A percentile compares a stretch with the other conserved stretches of the same genome.
These are phyloP conservation scores for Thalassiosira profunda DNA, from an alignment of 108 stramenopile species.

Conservation along the genomic window DNA sequence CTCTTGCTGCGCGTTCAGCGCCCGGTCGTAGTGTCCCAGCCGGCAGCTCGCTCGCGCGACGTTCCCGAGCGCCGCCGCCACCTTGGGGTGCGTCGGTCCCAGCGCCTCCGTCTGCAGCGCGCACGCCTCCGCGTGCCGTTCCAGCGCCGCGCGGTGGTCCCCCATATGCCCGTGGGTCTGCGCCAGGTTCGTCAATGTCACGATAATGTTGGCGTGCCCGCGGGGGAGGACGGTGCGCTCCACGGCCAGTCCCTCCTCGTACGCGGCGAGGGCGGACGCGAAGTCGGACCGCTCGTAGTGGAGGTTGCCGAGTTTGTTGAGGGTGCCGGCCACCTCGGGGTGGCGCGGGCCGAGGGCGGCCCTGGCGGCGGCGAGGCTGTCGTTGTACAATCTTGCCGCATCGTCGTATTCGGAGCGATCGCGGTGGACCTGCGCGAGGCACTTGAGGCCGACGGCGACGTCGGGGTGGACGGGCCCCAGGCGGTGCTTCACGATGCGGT, in stretches of 20 bases:
- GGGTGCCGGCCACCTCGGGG: conserved; percentile 69
- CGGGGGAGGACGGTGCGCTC: conserved; percentile 49
- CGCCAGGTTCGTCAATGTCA: conserved; percentile 73
- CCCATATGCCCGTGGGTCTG: conserved; percentile 69
- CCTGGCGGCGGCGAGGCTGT: conserved; percentile 37
- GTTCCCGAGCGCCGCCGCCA: conserved; percentile 57
- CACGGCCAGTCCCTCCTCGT: conserved; percentile 63
- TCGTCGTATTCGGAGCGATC: conserved; percentile 44
- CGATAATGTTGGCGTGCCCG: conserved; percentile 66
- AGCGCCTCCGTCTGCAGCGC: conserved; percentile 31
- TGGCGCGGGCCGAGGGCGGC: conserved; percentile 46
- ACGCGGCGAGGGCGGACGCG: conserved; percentile 57
- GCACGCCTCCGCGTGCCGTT: conserved; percentile 44
- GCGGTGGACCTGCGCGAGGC: conserved; percentile 71
- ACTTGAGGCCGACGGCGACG: conserved; percentile 62
- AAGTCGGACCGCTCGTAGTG: conserved; percentile 64
- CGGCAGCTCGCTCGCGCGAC: conserved; percentile 64
- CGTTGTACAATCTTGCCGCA: conserved; percentile 42
- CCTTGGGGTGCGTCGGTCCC: conserved; percentile 36
- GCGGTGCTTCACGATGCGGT: conserved; percentile 38
- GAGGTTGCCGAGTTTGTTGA: conserved; percentile 81
- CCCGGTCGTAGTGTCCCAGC: conserved; percentile 31
- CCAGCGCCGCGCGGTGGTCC: conserved; percentile 55
- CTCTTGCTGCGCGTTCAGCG: conserved; percentile 70
- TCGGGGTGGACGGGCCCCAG: conserved; percentile 56